Evolutionary conservation across 352 stramenopile genomes (phyloP).

Genomic region (Phytophthora nicotianae): DNA sequence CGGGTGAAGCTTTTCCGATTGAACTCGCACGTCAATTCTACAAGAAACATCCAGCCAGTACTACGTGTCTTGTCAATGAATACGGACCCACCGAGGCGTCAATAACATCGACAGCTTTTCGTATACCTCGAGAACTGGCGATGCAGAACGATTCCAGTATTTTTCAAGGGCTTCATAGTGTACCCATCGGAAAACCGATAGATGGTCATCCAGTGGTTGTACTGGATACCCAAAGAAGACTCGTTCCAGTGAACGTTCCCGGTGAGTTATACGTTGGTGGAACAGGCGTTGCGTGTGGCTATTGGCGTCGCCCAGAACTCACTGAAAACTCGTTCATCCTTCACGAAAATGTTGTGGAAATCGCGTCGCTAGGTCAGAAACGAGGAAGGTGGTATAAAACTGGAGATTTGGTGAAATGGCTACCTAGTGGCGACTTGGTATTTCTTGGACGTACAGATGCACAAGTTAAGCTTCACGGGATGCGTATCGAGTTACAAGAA

Average conservation of each 20-base stretch:
- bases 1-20: conserved; percentile 50
- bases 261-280: conserved; percentile 80
- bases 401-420: conserved; percentile 72
- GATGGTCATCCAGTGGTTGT: conserved; percentile 53
- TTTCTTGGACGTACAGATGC: conserved; percentile 74
- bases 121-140: conserved; percentile 32
- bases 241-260: conserved; percentile 53
- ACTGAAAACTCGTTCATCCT: conserved; percentile 32
- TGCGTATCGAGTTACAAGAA: conserved; percentile 84
- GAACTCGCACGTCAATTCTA: conserved; percentile 58
- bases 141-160: conserved; percentile 9
- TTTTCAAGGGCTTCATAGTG: conserved; percentile 31
- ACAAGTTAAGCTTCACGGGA: conserved; percentile 83
- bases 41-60: conserved; percentile 23
- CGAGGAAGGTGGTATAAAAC: conserved; percentile 58
- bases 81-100: conserved; percentile 61
- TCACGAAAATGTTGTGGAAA: conserved; percentile 25
- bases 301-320: conserved; percentile 58
- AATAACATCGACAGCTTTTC: conserved; percentile 54
- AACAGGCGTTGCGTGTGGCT: conserved; percentile 62
- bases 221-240: conserved; percentile 48
- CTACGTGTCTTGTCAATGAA: conserved; percentile 53
- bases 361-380: conserved; percentile 8
- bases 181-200: conserved; percentile 64
- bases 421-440: conserved; percentile 52